These are phyloP conservation scores for Euphorbia tirucalli DNA, from an alignment of 345 rosid species.

Conservation along the genomic window DNA sequence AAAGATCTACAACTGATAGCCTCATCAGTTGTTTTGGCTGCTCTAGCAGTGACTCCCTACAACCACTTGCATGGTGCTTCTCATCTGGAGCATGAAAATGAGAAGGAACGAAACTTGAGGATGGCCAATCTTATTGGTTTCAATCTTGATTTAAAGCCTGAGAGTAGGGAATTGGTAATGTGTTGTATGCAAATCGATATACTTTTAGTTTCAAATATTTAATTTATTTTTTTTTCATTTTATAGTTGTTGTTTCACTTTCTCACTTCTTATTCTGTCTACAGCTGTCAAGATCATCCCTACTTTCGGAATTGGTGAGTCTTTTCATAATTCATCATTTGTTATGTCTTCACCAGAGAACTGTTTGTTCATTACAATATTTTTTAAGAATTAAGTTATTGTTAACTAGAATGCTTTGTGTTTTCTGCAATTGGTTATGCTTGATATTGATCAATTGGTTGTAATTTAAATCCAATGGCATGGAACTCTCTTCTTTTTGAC, in stretches of 20 bases:
- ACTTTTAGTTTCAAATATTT: background rate
- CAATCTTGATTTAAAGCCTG: slow-evolving; percentile 78
- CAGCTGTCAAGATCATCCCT: slow-evolving; percentile 92
- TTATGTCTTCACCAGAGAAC: background rate
- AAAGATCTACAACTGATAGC: slow-evolving; percentile 92
- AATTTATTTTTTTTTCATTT: slow-evolving; percentile 1
- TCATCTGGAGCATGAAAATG: slow-evolving; percentile 85
- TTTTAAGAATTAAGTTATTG: background rate
- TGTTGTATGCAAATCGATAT: slow-evolving; percentile 15
- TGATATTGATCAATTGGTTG: background rate
- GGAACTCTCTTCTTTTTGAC: background rate
- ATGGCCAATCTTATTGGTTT: slow-evolving; percentile 96
- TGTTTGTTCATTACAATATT: background rate
- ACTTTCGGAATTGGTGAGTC: slow-evolving; percentile 70
- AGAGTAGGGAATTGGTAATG: slow-evolving; percentile 85
- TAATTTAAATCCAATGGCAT: background rate
- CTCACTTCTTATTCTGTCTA: slow-evolving; percentile 11
- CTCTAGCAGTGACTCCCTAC: slow-evolving; percentile 76
- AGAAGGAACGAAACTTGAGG: slow-evolving; percentile 84
- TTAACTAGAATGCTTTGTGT: background rate
- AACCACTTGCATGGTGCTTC: slow-evolving; percentile 63
- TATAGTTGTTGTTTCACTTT: background rate
- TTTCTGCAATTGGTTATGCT: background rate
- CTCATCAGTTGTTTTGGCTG: slow-evolving; percentile 93
- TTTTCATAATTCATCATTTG: background rate